phyloP scores from a whole-genome alignment of 1,139 yeast species.

The Barnettozyma hawaiiensis region DNA sequence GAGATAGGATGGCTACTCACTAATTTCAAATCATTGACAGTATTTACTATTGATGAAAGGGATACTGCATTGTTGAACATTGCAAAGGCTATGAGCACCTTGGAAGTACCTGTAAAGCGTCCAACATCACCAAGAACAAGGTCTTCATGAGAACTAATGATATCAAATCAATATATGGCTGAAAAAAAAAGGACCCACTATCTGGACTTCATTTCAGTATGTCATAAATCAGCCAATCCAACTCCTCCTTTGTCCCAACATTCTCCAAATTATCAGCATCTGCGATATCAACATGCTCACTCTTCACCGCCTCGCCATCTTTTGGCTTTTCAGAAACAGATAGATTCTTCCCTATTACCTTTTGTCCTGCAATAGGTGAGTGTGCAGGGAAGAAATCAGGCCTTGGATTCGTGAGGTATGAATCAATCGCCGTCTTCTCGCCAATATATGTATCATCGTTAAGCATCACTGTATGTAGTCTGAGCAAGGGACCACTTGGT shows the following conservation, averaged over 20 bases:
- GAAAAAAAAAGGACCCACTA: too few relatives aligned
- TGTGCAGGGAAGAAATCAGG: slow-evolving; percentile 3
- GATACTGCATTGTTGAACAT: slow-evolving; percentile 1
- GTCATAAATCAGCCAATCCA: slow-evolving; percentile 68
- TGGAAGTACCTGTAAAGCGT: slow-evolving; percentile 3
- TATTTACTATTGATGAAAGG: slow-evolving; percentile 15
- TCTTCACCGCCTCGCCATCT: slow-evolving; percentile 5
- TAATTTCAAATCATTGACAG: slow-evolving; percentile 28
- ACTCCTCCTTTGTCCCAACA: slow-evolving; percentile 61
- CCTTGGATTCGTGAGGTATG: slow-evolving; percentile 28
- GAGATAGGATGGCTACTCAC: slow-evolving; percentile 20
- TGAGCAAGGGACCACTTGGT: slow-evolving; percentile 54
- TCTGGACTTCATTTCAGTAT: slow-evolving; percentile 23
- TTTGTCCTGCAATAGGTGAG: slow-evolving; percentile 7
- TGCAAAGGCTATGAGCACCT: slow-evolving; percentile 3
- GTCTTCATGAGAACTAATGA: neutral
- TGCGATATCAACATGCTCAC: slow-evolving; percentile 5
- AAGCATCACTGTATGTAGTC: slow-evolving; percentile 47
- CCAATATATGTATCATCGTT: slow-evolving; percentile 51
- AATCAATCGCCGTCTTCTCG: slow-evolving; percentile 40
- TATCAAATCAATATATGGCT: too few relatives aligned
- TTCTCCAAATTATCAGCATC: slow-evolving; percentile 24
- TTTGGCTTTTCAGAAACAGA: neutral
- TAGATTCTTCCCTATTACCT: neutral
- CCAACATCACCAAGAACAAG: neutral